Evolutionary conservation across 768 basidiomycete genomes (phyloP), one percentile per base, ranked within the genome.

Genomic region (Trametes elegans): DNA sequence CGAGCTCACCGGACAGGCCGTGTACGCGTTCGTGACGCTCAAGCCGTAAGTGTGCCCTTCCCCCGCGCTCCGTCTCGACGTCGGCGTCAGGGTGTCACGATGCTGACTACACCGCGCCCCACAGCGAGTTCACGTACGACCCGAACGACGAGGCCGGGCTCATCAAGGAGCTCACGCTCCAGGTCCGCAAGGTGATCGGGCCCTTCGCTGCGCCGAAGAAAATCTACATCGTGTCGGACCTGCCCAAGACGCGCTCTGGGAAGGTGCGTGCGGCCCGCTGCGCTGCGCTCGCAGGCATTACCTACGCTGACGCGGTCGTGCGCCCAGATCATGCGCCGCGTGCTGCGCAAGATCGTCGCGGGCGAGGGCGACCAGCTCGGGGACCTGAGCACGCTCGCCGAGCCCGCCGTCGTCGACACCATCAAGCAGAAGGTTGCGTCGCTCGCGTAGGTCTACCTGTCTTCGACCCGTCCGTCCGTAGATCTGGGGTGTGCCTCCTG

Each of bases 171-270:
- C 83, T 99, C 57, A 80, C 87, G 26, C 83, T 98, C 28, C 95
- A 98, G 74, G 95, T 98, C 18, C 86, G 97, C 66, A 98, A 98
- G 75, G 90, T 90, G 39, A 99, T 99, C 57, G 97, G 96, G 4
- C 95, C 97, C 3, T 98, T 99, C 72, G 96, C 96, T 1, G 88
- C 94, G 14, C 96, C 96, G 24, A 98, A 98, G 83, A 90, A 88
- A 75, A 83, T 96, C 62, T 85, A 79, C 70, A 76, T 95, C 63
- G 88, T 93, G 60, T 61, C 71, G 38, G 94, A 96, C 72, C 75
- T 97, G 50, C 95, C 95, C 32, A 97, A 97, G 83, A 98, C 96
- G 29, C 80, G 96, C 42, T 90, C 88, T 14, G 95, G 95, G 38
- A 98, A 98, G 87, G 88, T 87, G 39, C 49, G 77, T 68, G 23